Percentiles rank a stretch among this genome's conserved stretches.
phyloP scores from a whole-genome alignment of 2,329 filamentous ascomycete genomes.

The Aureobasidium sp. region DNA sequence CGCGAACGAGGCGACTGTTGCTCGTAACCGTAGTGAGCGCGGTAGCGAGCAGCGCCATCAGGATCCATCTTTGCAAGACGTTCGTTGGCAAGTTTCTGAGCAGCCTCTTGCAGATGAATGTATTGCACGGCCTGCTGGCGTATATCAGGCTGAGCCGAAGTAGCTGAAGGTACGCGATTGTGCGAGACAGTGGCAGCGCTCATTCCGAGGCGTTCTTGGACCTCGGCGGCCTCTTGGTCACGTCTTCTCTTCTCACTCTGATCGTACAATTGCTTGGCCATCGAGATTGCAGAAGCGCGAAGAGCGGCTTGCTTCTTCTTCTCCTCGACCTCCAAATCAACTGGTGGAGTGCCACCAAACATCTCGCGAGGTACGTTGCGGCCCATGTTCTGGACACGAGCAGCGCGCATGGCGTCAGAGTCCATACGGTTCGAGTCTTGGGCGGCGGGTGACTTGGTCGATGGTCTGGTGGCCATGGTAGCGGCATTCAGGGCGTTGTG shows the following conservation, averaged over 20 bases:
- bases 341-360: constrained; percentile 67
- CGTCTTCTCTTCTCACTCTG: constrained; percentile 52
- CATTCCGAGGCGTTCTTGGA: constrained; percentile 18
- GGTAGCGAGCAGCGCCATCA: constrained; percentile 54
- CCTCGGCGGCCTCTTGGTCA: constrained; percentile 31
- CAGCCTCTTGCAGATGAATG: constrained; percentile 70
- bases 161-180: constrained; percentile 24
- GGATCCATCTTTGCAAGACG: constrained; percentile 71
- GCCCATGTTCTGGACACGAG: constrained; percentile 54
- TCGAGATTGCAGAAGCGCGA: constrained; percentile 74
- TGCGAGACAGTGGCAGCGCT: constrained; percentile 23
- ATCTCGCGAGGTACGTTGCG: constrained; percentile 61
- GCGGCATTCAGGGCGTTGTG: constrained; percentile 66
- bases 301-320: constrained; percentile 62
- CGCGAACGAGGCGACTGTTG: constrained; percentile 42
- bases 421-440: constrained; percentile 24
- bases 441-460: constrained; percentile 2
- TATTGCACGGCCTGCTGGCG: constrained; percentile 44
- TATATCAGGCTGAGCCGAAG: constrained; percentile 34
- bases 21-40: constrained; percentile 65
- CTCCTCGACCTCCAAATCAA: constrained; percentile 65
- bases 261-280: constrained; percentile 81
- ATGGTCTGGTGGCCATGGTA: constrained; percentile 52
- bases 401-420: constrained; percentile 48
- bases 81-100: constrained; percentile 77